Conservation (phyloP, 768 basidiomycete species). For the Strobilomyces echinocephalus region DNA sequence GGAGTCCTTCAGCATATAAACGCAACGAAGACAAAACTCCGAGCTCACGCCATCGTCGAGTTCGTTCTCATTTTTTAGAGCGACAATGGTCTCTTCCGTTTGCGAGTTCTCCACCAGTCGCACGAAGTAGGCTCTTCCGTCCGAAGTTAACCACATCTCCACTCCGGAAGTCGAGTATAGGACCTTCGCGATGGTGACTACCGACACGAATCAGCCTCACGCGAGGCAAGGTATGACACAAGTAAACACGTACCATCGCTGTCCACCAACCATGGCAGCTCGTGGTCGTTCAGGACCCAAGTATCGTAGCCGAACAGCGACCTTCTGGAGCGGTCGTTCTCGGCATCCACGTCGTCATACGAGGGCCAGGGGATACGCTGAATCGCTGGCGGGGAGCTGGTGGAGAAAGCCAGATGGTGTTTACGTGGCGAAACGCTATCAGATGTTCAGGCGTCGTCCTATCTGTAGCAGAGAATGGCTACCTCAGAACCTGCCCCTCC, state of each 20-base stretch:
- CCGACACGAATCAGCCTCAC: neutral
- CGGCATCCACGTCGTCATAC: constrained; percentile 38
- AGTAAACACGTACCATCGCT: constrained; percentile 50
- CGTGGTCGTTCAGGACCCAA: constrained; percentile 63
- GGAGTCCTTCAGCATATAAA: constrained; percentile 2
- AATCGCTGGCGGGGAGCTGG: constrained; percentile 65
- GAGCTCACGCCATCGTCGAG: constrained; percentile 43
- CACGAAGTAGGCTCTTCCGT: constrained; percentile 78
- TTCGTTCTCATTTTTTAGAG: constrained; percentile 40
- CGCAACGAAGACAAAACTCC: neutral
- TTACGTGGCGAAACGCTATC: constrained; percentile 71
- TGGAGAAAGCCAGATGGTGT: constrained; percentile 68
- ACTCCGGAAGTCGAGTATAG: constrained; percentile 52
- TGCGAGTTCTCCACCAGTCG: constrained; percentile 45
- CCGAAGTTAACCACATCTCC: constrained; percentile 83
- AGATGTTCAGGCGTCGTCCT: constrained; percentile 1
- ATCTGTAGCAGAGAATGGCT: constrained; percentile 1
- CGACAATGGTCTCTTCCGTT: neutral
- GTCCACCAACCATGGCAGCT: constrained; percentile 73
- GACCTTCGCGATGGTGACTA: constrained; percentile 69
- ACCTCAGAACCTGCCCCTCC: constrained; percentile 74
- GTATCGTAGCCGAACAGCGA: constrained; percentile 54
- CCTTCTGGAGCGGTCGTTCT: constrained; percentile 30
- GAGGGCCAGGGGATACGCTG: constrained; percentile 84
- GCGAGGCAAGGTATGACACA: neutral